Percentiles rank a stretch among this genome's conserved stretches.
These are phyloP conservation scores for Calonectria honghensis DNA, from an alignment of 2,329 filamentous ascomycete genomes.

Conservation along the genomic window DNA sequence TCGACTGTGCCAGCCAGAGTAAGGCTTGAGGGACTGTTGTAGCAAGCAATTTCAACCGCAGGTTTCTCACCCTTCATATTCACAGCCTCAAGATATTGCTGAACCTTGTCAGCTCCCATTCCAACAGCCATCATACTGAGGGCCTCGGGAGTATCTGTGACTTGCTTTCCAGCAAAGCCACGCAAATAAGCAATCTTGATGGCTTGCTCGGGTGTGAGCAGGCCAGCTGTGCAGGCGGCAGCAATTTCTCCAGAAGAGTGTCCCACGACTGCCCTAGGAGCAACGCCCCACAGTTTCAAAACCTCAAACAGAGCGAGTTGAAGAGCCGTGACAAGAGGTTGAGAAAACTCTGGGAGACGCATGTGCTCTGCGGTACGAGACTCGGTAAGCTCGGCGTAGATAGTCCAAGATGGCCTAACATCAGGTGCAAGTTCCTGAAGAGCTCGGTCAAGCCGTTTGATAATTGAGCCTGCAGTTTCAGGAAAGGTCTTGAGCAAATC, in stretches of 20 bases:
- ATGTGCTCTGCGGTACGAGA: conserved; percentile 33
- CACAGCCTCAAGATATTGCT: conserved; percentile 29
- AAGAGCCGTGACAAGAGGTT: conserved; percentile 63
- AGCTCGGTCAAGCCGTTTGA: conserved; percentile 13
- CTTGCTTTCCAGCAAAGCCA: conserved; percentile 46
- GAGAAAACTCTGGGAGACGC: conserved; percentile 53
- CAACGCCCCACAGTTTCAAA: conserved; percentile 53
- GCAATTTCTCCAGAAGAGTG: conserved; percentile 63
- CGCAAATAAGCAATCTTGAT: conserved; percentile 58
- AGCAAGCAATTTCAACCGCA: conserved; percentile 30
- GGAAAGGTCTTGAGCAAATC: conserved; percentile 51
- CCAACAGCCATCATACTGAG: conserved; percentile 37
- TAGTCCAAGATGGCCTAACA: conserved; percentile 26
- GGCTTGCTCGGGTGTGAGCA: conserved; percentile 48
- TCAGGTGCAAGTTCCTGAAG: conserved; percentile 11
- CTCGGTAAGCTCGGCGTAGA: conserved; percentile 49
- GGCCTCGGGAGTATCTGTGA: background rate
- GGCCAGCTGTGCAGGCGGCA: conserved; percentile 55
- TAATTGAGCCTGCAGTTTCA: conserved; percentile 25
- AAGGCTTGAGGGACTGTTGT: conserved; percentile 35
- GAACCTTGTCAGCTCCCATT: conserved; percentile 31
- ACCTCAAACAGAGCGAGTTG: conserved; percentile 64
- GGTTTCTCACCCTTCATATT: conserved; percentile 23
- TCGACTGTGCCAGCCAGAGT: conserved; percentile 30
- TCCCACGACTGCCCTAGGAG: conserved; percentile 56